phyloP scores from a whole-genome alignment of 1,284 basidiomycete species.

The Rhizopogon hawkerae region DNA sequence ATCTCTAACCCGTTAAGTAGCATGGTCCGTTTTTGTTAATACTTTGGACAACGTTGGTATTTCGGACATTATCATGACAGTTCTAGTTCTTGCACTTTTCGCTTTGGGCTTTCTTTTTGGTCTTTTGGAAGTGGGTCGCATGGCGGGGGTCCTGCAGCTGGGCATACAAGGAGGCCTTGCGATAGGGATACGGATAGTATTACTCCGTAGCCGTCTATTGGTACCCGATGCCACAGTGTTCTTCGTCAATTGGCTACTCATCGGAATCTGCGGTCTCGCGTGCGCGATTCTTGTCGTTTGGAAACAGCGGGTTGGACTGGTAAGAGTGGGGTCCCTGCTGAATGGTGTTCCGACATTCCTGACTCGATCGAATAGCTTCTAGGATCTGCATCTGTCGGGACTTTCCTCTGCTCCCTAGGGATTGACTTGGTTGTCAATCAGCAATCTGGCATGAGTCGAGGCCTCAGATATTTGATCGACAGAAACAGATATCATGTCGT shows the following conservation, averaged over 20 bases:
- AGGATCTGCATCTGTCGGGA: slow-evolving; percentile 47
- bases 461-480: slow-evolving; percentile 55
- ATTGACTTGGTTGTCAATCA: slow-evolving; percentile 48
- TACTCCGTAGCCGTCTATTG: slow-evolving; percentile 44
- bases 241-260: slow-evolving; percentile 47
- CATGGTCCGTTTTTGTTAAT: slow-evolving; percentile 56
- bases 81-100: slow-evolving; percentile 43
- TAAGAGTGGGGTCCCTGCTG: slow-evolving; percentile 27
- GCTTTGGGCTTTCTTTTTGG: slow-evolving; percentile 44
- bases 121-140: slow-evolving; percentile 39
- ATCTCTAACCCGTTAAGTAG: slow-evolving; percentile 23
- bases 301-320: slow-evolving; percentile 43
- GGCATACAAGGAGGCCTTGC: slow-evolving; percentile 47
- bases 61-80: slow-evolving; percentile 42
- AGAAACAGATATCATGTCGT: slow-evolving; percentile 47
- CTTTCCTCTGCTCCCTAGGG: slow-evolving; percentile 49
- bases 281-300: slow-evolving; percentile 36
- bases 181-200: slow-evolving; percentile 45
- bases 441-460: slow-evolving; percentile 54
- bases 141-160: slow-evolving; percentile 38
- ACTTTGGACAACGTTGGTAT: slow-evolving; percentile 39
- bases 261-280: slow-evolving; percentile 33
- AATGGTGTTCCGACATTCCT: slow-evolving; percentile 1
- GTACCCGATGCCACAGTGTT: slow-evolving; percentile 30
- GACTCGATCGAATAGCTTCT: slow-evolving; percentile 29